Percentiles rank a stretch among this genome's conserved stretches.
phyloP scores from a whole-genome alignment of 768 basidiomycete species.

The Solioccasus polychromus region DNA sequence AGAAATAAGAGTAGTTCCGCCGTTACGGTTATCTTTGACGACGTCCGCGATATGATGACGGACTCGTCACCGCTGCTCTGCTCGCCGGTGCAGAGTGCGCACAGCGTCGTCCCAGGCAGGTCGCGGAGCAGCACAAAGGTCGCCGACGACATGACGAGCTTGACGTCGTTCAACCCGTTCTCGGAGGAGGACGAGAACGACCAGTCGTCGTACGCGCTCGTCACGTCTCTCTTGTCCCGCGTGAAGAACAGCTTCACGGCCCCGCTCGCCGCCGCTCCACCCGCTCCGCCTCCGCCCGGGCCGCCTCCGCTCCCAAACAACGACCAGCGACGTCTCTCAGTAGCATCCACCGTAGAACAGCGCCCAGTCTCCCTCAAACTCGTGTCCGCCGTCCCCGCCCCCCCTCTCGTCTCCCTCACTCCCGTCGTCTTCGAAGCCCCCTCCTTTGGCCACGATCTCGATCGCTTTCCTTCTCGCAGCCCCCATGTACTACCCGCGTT shows the following conservation, averaged over 20 bases:
- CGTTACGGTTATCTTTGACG: background rate
- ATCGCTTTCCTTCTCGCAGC: slow-evolving; percentile 53
- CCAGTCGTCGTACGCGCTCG: slow-evolving; percentile 80
- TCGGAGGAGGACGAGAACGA: slow-evolving; percentile 92
- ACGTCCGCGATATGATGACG: slow-evolving; percentile 20
- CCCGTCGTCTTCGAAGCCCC: slow-evolving; percentile 80
- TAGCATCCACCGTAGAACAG: slow-evolving; percentile 46
- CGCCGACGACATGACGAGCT: slow-evolving; percentile 59
- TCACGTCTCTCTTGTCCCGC: slow-evolving; percentile 75
- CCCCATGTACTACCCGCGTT: slow-evolving; percentile 49
- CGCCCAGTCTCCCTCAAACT: slow-evolving; percentile 57
- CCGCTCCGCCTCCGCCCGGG: slow-evolving; percentile 35
- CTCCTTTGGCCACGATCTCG: slow-evolving; percentile 64
- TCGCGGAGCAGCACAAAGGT: slow-evolving; percentile 62
- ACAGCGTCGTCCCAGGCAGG: slow-evolving; percentile 47
- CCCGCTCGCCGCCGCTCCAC: slow-evolving; percentile 53
- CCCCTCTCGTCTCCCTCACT: slow-evolving; percentile 81
- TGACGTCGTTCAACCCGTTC: slow-evolving; percentile 90
- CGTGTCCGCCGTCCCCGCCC: slow-evolving; percentile 57
- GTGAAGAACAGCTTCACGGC: slow-evolving; percentile 78
- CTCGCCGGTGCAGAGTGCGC: slow-evolving; percentile 27
- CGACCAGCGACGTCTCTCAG: slow-evolving; percentile 63
- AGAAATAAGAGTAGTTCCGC: too few species aligned
- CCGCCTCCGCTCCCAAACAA: slow-evolving; percentile 29
- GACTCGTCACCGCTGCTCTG: slow-evolving; percentile 31